Evolutionary conservation across 2,329 filamentous ascomycete species (phyloP).

Genomic region (Beauveria asiatica): DNA sequence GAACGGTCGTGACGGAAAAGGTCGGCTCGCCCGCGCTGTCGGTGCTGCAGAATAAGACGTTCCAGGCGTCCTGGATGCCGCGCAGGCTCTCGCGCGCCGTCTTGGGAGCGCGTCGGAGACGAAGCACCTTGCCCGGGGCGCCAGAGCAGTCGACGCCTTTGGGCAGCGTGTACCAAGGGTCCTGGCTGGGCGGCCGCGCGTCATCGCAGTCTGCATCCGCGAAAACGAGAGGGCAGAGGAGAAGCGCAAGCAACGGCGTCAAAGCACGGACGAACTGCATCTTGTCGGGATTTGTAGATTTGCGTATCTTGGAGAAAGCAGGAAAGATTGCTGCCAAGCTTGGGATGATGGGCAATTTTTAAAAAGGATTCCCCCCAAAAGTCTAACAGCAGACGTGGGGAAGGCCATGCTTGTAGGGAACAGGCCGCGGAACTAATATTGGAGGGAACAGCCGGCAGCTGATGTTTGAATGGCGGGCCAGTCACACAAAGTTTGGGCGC

Average conservation of each 20-base stretch:
- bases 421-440: no score
- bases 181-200: constrained; percentile 23
- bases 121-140: constrained; percentile 11
- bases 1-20: constrained; percentile 29
- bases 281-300: background rate
- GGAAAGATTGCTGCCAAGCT: background rate
- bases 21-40: constrained; percentile 24
- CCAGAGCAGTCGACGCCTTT: constrained; percentile 16
- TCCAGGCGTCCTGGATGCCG: constrained; percentile 17
- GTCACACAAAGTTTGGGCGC: no score
- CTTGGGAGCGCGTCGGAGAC: constrained; percentile 5
- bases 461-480: no score
- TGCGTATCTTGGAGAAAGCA: background rate
- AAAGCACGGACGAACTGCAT: background rate
- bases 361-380: no score
- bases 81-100: constrained; percentile 14
- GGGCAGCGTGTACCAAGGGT: constrained; percentile 28
- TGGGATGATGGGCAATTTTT: no score
- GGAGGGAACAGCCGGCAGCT: no score
- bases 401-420: no score
- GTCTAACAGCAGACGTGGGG: no score
- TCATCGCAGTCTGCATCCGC: background rate
- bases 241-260: background rate
- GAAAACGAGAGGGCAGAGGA: background rate
- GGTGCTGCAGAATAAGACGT: constrained; percentile 29